Evolutionary conservation across 2,329 filamentous ascomycete species (phyloP).

Genomic region (Onygena corvina): DNA sequence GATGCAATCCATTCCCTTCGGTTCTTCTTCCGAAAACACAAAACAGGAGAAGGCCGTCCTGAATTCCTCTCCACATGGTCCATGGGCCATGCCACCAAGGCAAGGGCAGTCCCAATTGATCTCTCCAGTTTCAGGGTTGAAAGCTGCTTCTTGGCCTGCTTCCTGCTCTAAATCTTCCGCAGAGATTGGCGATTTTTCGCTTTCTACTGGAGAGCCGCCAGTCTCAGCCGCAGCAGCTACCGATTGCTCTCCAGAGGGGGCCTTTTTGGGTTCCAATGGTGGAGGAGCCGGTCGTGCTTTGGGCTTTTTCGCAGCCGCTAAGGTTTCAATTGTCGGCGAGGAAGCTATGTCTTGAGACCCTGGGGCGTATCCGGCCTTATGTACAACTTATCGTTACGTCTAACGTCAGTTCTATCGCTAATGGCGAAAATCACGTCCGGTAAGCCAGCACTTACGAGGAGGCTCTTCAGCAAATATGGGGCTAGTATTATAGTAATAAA

Average conservation of each 20-base stretch:
- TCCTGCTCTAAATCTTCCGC: conserved; percentile 59
- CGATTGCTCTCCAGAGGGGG: conserved; percentile 13
- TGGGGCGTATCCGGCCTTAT: not conserved
- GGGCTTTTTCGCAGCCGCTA: conserved; percentile 11
- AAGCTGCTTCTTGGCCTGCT: conserved; percentile 76
- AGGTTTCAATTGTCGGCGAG: conserved; percentile 11
- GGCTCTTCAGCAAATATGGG: conserved; percentile 75
- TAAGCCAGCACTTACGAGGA: conserved; percentile 46
- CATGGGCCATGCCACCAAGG: conserved; percentile 90
- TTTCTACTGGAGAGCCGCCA: conserved; percentile 9
- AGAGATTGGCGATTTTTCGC: conserved; percentile 20
- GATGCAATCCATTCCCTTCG: conserved; percentile 95
- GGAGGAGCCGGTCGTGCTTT: conserved; percentile 14
- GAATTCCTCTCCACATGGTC: conserved; percentile 92
- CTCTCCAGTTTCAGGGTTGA: conserved; percentile 96
- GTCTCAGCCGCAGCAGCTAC: conserved; percentile 16
- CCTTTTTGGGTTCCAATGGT: conserved; percentile 12
- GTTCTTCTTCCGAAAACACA: conserved; percentile 85
- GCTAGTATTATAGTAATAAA: conserved; percentile 94
- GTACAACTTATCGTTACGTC: not conserved
- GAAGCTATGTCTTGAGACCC: conserved; percentile 6
- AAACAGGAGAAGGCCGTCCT: conserved; percentile 95
- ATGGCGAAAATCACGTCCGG: not conserved
- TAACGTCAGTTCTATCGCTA: not conserved
- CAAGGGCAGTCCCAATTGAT: conserved; percentile 99